Base-by-base conservation (phyloP, 2,329 filamentous ascomycete species). In the Colletotrichum orbiculare region DNA sequence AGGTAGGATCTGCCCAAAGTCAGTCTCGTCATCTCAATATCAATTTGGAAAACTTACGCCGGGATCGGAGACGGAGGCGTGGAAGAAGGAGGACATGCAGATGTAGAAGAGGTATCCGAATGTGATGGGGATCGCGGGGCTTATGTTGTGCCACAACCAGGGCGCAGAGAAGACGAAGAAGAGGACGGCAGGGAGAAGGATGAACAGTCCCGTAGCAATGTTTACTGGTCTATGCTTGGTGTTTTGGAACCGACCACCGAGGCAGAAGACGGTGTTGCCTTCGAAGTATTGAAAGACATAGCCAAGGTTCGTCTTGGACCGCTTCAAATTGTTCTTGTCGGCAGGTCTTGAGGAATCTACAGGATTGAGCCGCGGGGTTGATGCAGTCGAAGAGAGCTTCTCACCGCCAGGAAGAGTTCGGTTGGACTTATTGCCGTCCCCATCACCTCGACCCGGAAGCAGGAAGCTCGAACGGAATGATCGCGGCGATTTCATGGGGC, bases 81-180 rank as follows among this genome's bases (percentile, higher is more conserved):
- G 95, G 60, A 97, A 73, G 74, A 98, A 99, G 3, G 96, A 98
- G 33, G 94, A 97, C 52, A 97, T 83, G 78, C 92, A 96, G 35
- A 99, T 83, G 75, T 91, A 94, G 73, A 93, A 93, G n/a, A 97
- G 74, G 75, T 99, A 99, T 57, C 89, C 94, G 79, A 97, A 98
- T 47, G 93, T 78, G 71, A 98, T 88, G 56, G 96, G 96, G 71
- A 98, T 88, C 57, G 93, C 94, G 38, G 94, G 94, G 42, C 93
- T 96, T 69, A 97, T 85, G 72, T 97, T 85, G 70, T 89, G 83
- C 94, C 94, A 97, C 57, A 97, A 76, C 87, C 91, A 97, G 25
- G 92, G 88, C 10, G 91, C 94, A 67, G 92, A 96, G 72, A 90
- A 96, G 17, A 82, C 87, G 78, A 97, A 95, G 82, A 97, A 99